A percentile compares a stretch with the other conserved stretches of the same genome.
phyloP scores from a whole-genome alignment of 306 rosid genomes.

The Trifolium dubium region DNA sequence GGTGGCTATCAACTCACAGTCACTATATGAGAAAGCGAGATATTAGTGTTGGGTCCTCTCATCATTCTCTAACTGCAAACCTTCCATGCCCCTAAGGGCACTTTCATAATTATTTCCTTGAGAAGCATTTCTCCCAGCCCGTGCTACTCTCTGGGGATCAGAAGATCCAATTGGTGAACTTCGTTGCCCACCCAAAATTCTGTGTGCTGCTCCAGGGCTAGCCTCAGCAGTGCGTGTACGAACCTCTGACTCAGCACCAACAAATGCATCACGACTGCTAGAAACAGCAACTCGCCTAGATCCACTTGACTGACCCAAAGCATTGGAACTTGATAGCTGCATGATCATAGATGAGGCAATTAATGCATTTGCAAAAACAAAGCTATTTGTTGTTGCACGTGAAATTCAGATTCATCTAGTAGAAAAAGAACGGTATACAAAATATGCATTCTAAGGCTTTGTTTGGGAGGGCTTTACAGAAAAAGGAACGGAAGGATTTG shows the following conservation, averaged over 20 bases:
- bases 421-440: conserved; percentile 22
- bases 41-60: conserved; percentile 68
- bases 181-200: conserved; percentile 73
- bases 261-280: conserved; percentile 73
- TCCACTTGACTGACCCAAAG: conserved; percentile 77
- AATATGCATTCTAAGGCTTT: conserved; percentile 17
- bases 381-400: conserved; percentile 12
- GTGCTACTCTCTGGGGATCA: conserved; percentile 59
- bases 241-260: conserved; percentile 72
- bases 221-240: conserved; percentile 71
- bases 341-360: conserved; percentile 35
- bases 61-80: conserved; percentile 77
- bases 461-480: not conserved
- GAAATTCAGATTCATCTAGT: conserved; percentile 19
- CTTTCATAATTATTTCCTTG: conserved; percentile 71
- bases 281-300: conserved; percentile 87
- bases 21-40: conserved; percentile 43
- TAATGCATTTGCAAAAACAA: conserved; percentile 14
- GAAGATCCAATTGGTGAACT: conserved; percentile 70
- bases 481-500: no score
- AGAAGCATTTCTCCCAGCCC: conserved; percentile 65
- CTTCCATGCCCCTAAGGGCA: conserved; percentile 79
- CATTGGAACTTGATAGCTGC: conserved; percentile 67
- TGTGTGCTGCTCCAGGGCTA: conserved; percentile 71
- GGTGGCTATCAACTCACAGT: conserved; percentile 46